These are phyloP conservation scores for Cladosporium cucumerinum DNA, from an alignment of 2,329 filamentous ascomycete genomes.

Conservation along the genomic window DNA sequence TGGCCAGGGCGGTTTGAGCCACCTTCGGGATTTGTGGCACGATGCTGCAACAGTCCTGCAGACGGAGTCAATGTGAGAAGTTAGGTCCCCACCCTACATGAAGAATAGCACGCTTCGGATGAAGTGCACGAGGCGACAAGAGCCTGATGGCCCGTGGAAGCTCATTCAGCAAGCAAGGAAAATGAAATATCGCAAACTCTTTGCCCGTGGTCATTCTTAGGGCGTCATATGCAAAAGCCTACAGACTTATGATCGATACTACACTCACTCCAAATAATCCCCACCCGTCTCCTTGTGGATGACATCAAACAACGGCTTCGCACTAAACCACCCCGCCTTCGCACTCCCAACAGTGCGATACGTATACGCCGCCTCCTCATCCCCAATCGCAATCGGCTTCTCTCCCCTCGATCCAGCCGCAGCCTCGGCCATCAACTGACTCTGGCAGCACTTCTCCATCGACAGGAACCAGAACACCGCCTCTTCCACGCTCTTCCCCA, in stretches of 20 bases:
- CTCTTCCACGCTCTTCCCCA: conserved; percentile 41
- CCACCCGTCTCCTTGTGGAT: conserved; percentile 60
- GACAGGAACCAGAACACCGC: conserved; percentile 43
- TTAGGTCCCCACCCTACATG: too few species aligned
- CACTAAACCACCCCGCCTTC: conserved; percentile 65
- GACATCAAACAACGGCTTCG: conserved; percentile 68
- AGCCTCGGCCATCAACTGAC: conserved; percentile 53
- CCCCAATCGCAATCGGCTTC: conserved; percentile 63
- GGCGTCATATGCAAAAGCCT: background rate
- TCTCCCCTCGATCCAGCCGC: conserved; percentile 61
- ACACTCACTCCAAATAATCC: conserved; percentile 47
- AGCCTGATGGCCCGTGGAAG: too few species aligned
- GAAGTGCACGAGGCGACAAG: too few species aligned
- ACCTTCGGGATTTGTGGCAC: too few species aligned
- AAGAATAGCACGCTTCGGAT: too few species aligned
- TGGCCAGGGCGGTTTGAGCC: too few species aligned
- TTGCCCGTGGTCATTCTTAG: too few species aligned
- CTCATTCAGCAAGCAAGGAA: too few species aligned
- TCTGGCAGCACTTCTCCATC: conserved; percentile 42
- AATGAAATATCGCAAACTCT: too few species aligned
- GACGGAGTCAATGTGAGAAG: too few species aligned
- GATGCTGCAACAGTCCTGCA: too few species aligned
- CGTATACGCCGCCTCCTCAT: conserved; percentile 66
- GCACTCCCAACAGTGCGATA: conserved; percentile 62
- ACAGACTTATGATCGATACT: background rate